Evolutionary conservation across 1,139 yeast species (phyloP).

Genomic region (Yamadazyma oceani): DNA sequence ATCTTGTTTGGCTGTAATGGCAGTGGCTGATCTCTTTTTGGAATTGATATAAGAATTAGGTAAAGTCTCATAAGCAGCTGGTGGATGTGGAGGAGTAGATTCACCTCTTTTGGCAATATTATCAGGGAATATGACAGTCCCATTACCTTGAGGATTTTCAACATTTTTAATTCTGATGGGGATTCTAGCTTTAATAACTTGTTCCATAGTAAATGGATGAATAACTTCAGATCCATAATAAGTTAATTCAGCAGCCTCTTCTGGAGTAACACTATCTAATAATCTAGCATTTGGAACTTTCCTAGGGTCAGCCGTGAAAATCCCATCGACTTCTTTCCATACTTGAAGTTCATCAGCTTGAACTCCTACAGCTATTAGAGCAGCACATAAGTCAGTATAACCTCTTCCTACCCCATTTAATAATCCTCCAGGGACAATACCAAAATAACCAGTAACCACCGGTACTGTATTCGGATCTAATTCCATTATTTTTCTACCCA

Average conservation of each 20-base stretch:
- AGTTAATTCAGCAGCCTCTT: conserved; percentile 96
- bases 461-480: conserved; percentile 63
- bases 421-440: conserved; percentile 91
- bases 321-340: conserved; percentile 99
- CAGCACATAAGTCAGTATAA: conserved; percentile 96
- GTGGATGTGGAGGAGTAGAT: conserved; percentile 93
- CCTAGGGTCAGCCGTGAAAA: conserved; percentile 96
- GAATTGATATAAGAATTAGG: conserved; percentile 46
- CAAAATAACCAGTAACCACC: conserved; percentile 93
- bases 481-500: conserved; percentile 55
- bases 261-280: conserved; percentile 88
- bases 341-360: conserved; percentile 93
- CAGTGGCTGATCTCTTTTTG: conserved; percentile 84
- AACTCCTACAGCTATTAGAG: conserved; percentile 88
- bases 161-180: conserved; percentile 97
- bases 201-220: conserved; percentile 99
- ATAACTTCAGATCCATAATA: conserved; percentile 97
- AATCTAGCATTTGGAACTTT: conserved; percentile 90
- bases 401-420: conserved; percentile 94
- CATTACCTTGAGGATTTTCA: conserved; percentile 84
- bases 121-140: conserved; percentile 93
- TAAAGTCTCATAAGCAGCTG: conserved; percentile 64
- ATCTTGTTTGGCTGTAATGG: conserved; percentile 91
- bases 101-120: conserved; percentile 83
- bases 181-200: conserved; percentile 91